phyloP scores from a whole-genome alignment of 2,329 filamentous ascomycete species.

The Curvularia eragrostidis region DNA sequence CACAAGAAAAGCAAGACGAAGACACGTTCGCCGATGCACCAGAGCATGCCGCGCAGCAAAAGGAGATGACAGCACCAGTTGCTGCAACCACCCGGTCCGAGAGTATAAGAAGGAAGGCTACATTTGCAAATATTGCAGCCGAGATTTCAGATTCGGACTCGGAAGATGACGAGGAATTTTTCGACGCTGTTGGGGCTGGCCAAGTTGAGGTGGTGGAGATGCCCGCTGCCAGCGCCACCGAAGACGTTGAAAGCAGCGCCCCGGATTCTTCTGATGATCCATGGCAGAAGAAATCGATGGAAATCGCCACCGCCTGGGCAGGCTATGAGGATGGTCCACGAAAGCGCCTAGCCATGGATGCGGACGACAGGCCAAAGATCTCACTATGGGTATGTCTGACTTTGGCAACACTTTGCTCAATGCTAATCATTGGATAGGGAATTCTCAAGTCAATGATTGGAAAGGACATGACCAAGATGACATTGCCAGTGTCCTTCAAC shows the following conservation, averaged over 20 bases:
- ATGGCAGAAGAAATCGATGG: slow-evolving; percentile 59
- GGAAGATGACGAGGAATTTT: slow-evolving; percentile 88
- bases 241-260: slow-evolving; percentile 44
- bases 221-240: slow-evolving; percentile 53
- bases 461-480: slow-evolving; percentile 99
- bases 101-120: slow-evolving; percentile 64
- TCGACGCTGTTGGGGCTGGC: slow-evolving; percentile 93
- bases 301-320: slow-evolving; percentile 79
- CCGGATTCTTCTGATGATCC: slow-evolving; percentile 53
- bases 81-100: slow-evolving; percentile 23
- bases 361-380: slow-evolving; percentile 90
- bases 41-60: slow-evolving; percentile 47
- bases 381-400: slow-evolving; percentile 78
- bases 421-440: slow-evolving; percentile 63
- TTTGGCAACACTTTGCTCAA: background rate
- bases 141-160: slow-evolving; percentile 73
- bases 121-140: slow-evolving; percentile 72
- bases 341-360: slow-evolving; percentile 82
- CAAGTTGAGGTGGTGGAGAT: slow-evolving; percentile 81
- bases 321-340: slow-evolving; percentile 92
- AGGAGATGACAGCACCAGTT: slow-evolving; percentile 25
- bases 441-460: slow-evolving; percentile 99
- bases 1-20: slow-evolving; percentile 27
- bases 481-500: slow-evolving; percentile 96
- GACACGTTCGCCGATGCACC: slow-evolving; percentile 45